These are phyloP conservation scores for Datura wrightii DNA, from an alignment of 257 asterid genomes.

Conservation along the genomic window DNA sequence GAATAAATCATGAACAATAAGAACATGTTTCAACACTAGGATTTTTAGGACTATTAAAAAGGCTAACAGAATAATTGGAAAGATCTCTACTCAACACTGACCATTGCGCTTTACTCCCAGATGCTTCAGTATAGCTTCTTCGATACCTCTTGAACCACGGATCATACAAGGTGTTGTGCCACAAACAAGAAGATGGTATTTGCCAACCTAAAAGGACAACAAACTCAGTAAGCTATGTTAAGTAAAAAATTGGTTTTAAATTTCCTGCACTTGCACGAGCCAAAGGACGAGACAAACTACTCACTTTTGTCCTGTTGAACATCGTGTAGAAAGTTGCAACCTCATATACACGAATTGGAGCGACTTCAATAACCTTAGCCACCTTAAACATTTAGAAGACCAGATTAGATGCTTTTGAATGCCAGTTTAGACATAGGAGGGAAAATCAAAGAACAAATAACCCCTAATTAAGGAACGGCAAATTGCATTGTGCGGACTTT, in stretches of 20 bases:
- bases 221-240: conserved; percentile 32
- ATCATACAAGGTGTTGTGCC: conserved; percentile 99
- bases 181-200: conserved; percentile 96
- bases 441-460: neutral
- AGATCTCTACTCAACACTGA: conserved; percentile 41
- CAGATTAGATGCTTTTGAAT: neutral
- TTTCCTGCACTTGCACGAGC: conserved; percentile 19
- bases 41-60: conserved; percentile 17
- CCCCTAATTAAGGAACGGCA: neutral
- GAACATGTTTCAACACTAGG: conserved; percentile 28
- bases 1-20: neutral
- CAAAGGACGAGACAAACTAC: conserved; percentile 28
- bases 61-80: conserved; percentile 7
- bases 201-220: conserved; percentile 72
- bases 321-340: conserved; percentile 98
- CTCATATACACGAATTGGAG: conserved; percentile 97
- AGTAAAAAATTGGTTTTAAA: neutral
- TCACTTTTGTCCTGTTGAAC: conserved; percentile 95
- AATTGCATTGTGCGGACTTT: neutral
- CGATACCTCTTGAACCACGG: conserved; percentile 95
- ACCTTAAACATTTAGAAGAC: conserved; percentile 57
- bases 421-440: neutral
- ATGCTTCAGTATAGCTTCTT: conserved; percentile 83
- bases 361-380: conserved; percentile 90
- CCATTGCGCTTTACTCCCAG: conserved; percentile 98